Percentiles rank a stretch among this genome's conserved stretches.
Conservation (phyloP, 306 rosid genomes). For the Mimosa bimucronata region DNA sequence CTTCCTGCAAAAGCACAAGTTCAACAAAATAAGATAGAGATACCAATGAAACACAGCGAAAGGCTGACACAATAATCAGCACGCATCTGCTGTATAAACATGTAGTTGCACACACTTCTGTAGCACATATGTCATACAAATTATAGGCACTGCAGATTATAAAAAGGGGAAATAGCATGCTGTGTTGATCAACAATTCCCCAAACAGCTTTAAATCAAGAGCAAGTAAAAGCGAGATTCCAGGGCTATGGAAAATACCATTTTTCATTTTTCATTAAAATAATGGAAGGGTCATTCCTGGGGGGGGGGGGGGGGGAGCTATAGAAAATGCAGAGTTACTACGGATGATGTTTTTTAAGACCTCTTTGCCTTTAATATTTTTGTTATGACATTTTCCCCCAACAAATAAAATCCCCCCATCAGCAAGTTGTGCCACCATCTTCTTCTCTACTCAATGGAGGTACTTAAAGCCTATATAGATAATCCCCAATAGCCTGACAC, state of each 20-base stretch:
- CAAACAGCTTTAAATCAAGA: conserved; percentile 2
- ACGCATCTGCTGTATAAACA: neutral
- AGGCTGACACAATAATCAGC: conserved; percentile 7
- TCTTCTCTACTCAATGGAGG: neutral
- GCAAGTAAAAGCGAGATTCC: conserved; percentile 9
- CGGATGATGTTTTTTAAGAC: neutral
- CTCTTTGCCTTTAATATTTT: neutral
- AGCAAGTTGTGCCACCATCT: neutral
- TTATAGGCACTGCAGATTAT: neutral
- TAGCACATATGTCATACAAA: neutral
- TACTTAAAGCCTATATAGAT: neutral
- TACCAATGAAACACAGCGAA: neutral
- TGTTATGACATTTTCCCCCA: neutral
- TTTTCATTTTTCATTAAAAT: neutral
- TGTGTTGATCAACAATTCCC: neutral
- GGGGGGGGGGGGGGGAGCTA: neutral
- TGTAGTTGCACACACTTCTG: neutral
- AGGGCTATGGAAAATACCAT: neutral
- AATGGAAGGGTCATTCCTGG: neutral
- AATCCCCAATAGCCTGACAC: neutral
- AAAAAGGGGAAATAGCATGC: neutral
- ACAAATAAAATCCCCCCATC: neutral
- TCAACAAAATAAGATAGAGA: conserved; percentile 18
- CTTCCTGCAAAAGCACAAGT: conserved; percentile 68
- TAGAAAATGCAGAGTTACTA: too few relatives aligned